These are phyloP conservation scores for Vigna nakashimae DNA, from an alignment of 306 rosid species.

Conservation along the genomic window DNA sequence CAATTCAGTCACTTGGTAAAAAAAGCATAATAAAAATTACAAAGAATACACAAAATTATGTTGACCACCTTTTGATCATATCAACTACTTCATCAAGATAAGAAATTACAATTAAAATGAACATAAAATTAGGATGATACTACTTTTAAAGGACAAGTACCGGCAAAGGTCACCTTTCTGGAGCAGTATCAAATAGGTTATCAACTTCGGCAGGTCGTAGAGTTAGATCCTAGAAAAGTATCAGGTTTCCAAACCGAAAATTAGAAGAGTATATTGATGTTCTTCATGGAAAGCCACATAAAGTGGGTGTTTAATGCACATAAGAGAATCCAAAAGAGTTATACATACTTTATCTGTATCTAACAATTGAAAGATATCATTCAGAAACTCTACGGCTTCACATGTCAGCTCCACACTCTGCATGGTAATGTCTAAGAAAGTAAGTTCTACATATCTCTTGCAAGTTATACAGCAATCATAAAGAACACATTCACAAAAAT, in stretches of 20 bases:
- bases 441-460: conserved; percentile 24
- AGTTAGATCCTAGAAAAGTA: conserved; percentile 71
- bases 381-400: conserved; percentile 81
- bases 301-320: conserved; percentile 33
- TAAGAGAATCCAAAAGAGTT: conserved; percentile 30
- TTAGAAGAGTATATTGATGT: conserved; percentile 29
- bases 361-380: conserved; percentile 71
- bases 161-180: conserved; percentile 69
- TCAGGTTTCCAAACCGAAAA: conserved; percentile 47
- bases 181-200: conserved; percentile 82
- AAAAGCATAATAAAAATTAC: too few relatives aligned
- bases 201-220: conserved; percentile 75
- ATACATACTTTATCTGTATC: conserved; percentile 79
- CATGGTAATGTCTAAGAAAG: conserved; percentile 47
- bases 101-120: conserved; percentile 10
- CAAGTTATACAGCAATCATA: conserved; percentile 24
- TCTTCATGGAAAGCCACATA: conserved; percentile 34
- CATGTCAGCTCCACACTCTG: conserved; percentile 88
- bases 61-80: too few relatives aligned
- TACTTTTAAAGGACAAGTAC: background rate
- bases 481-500: conserved; percentile 28
- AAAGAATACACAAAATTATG: too few relatives aligned
- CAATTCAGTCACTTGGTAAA: too few relatives aligned
- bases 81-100: conserved; percentile 1
- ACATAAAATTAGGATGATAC: background rate